A percentile compares a stretch with the other conserved stretches of the same genome.
These are phyloP conservation scores for Tuber brumale DNA, from an alignment of 495 filamentous ascomycete species.

Conservation along the genomic window DNA sequence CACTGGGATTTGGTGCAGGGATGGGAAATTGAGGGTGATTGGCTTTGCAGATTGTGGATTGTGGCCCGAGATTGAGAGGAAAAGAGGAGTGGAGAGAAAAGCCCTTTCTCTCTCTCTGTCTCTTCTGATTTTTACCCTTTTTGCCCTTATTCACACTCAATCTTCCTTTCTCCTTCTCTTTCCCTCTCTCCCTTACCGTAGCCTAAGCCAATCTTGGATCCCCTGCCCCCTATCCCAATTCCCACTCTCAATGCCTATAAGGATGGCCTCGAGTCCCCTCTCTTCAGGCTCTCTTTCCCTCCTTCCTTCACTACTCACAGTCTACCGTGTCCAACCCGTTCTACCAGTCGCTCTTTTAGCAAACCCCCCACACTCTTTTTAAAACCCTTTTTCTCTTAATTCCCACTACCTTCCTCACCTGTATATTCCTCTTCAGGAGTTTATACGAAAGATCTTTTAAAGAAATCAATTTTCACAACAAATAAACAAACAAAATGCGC, in stretches of 20 bases:
- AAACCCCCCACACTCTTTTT: constrained; percentile 30
- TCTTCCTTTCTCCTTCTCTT: background rate
- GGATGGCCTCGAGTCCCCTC: constrained; percentile 2
- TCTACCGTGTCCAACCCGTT: constrained; percentile 8
- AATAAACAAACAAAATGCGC: constrained; percentile 51
- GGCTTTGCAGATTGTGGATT: constrained; percentile 2
- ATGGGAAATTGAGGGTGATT: constrained; percentile 7
- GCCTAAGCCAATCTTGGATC: background rate
- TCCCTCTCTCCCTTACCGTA: too few relatives aligned
- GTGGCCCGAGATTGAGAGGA: constrained; percentile 2
- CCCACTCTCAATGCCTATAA: background rate
- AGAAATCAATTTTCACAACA: constrained; percentile 37
- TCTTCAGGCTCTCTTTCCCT: background rate
- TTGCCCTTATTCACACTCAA: background rate
- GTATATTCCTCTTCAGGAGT: background rate
- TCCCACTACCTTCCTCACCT: constrained; percentile 41
- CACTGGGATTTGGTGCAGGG: background rate
- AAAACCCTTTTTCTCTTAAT: constrained; percentile 34
- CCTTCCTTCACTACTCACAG: constrained; percentile 44
- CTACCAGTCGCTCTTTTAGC: constrained; percentile 5
- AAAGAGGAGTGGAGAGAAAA: constrained; percentile 25
- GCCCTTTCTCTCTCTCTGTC: constrained; percentile 19
- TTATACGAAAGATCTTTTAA: constrained; percentile 37
- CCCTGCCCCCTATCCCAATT: background rate
- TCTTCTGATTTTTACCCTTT: too few relatives aligned